A percentile compares a stretch with the other conserved stretches of the same genome.
These are phyloP conservation scores for Lactarius trivialis DNA, from an alignment of 768 basidiomycete species.

Conservation along the genomic window DNA sequence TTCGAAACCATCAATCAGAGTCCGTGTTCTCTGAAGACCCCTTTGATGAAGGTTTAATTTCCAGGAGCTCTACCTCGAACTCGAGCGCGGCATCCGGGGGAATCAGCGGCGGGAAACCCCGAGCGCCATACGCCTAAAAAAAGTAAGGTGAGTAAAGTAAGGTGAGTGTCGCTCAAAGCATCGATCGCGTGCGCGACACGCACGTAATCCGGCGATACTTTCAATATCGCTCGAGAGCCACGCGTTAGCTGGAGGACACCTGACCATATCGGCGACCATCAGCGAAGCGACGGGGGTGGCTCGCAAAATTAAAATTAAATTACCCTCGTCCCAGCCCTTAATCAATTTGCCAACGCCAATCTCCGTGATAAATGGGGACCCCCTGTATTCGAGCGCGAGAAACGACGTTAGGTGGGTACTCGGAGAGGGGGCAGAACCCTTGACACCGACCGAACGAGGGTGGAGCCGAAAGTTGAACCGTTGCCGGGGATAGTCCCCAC, in stretches of 20 bases:
- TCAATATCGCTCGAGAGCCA: conserved; percentile 64
- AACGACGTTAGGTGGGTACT: neutral
- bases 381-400: conserved; percentile 33
- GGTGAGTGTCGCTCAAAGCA: neutral
- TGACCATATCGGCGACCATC: conserved; percentile 28
- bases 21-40: neutral
- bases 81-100: conserved; percentile 65
- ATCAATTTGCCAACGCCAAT: conserved; percentile 80
- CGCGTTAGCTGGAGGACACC: conserved; percentile 70
- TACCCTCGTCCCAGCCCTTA: conserved; percentile 85
- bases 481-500: conserved; percentile 54
- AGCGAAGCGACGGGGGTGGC: conserved; percentile 1
- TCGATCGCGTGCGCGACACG: conserved; percentile 28
- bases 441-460: conserved; percentile 54
- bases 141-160: neutral
- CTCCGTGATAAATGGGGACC: conserved; percentile 52
- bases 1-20: neutral
- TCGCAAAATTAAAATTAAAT: neutral
- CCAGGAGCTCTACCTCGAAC: conserved; percentile 79
- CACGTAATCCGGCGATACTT: conserved; percentile 67
- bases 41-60: conserved; percentile 42
- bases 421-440: neutral
- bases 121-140: conserved; percentile 58
- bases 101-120: conserved; percentile 73
- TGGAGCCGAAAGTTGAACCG: conserved; percentile 67